These are phyloP conservation scores for Mychonastes homosphaera DNA, from an alignment of 139 green algal genomes.

Conservation along the genomic window DNA sequence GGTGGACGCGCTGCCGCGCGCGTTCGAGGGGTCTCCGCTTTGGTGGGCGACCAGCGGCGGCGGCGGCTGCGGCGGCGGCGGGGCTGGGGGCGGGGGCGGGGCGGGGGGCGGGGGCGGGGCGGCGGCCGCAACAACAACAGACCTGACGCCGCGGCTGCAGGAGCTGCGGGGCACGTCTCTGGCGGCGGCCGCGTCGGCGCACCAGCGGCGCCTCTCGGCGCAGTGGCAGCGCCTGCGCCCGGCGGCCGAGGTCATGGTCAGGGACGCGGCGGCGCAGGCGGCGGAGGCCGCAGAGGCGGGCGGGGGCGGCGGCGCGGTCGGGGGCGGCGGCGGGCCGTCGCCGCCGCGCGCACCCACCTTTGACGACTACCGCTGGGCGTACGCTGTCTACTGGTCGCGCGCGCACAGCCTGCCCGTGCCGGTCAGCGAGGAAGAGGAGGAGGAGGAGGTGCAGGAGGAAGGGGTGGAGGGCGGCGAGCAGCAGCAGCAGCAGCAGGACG, in stretches of 20 bases:
- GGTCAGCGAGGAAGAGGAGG: constrained; percentile 12
- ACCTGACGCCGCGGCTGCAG: constrained; percentile 28
- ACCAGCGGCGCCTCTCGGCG: constrained; percentile 4
- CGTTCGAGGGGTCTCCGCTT: constrained; percentile 5
- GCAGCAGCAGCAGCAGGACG: too few relatives aligned
- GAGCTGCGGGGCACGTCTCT: constrained; percentile 63
- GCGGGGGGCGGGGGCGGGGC: background rate
- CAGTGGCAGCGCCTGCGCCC: constrained; percentile 27
- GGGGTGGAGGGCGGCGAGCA: background rate
- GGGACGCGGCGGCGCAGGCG: constrained; percentile 21
- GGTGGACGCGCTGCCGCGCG: constrained; percentile 22
- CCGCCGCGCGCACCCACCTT: too few relatives aligned
- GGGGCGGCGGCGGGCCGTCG: constrained; percentile 7
- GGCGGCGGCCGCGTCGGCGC: constrained; percentile 23
- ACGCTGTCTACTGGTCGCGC: constrained; percentile 40
- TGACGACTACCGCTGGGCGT: constrained; percentile 63
- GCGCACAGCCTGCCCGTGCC: constrained; percentile 39
- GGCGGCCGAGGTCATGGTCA: constrained; percentile 20
- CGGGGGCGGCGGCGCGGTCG: constrained; percentile 7
- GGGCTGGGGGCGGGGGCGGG: constrained; percentile 15
- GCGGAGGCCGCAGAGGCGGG: background rate
- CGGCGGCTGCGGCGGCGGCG: background rate
- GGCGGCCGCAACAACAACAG: too few relatives aligned
- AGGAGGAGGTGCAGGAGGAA: background rate
- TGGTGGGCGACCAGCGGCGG: background rate